Evolutionary conservation across 306 rosid genomes (phyloP).

Genomic region (Senna tora): DNA sequence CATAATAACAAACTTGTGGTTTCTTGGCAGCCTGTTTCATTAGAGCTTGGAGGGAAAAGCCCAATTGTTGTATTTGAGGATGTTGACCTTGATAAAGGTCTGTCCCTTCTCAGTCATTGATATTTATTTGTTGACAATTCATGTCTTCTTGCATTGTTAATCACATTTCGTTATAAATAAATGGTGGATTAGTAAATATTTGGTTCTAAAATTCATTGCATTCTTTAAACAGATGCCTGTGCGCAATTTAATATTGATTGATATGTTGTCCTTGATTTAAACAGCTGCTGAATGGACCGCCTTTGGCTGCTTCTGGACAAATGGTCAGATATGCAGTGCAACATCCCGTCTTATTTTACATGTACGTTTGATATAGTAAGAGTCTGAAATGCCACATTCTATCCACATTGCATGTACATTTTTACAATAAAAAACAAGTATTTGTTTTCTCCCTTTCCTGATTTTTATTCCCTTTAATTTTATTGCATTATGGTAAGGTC

Average conservation of each 20-base stretch:
- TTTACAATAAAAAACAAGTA: slow-evolving; percentile 15
- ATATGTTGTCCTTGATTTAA: slow-evolving; percentile 43
- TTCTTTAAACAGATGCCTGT: slow-evolving; percentile 3
- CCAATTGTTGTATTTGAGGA: slow-evolving; percentile 91
- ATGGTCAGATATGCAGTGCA: slow-evolving; percentile 99
- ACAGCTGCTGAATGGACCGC: slow-evolving; percentile 96
- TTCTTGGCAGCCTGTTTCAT: slow-evolving; percentile 83
- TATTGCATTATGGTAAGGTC: slow-evolving; percentile 16
- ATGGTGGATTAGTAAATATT: slow-evolving; percentile 17
- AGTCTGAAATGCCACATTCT: slow-evolving; percentile 26
- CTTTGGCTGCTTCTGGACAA: slow-evolving; percentile 97
- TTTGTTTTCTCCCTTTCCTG: not conserved
- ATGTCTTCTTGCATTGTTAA: slow-evolving; percentile 14
- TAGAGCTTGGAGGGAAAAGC: slow-evolving; percentile 98
- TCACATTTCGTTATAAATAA: slow-evolving; percentile 9
- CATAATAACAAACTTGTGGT: slow-evolving; percentile 31
- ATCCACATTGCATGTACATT: slow-evolving; percentile 8
- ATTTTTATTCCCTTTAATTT: not conserved
- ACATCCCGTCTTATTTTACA: slow-evolving; percentile 94
- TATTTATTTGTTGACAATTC: slow-evolving; percentile 22
- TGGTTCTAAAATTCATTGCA: slow-evolving; percentile 18
- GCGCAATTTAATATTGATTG: slow-evolving; percentile 21
- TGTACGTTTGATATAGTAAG: slow-evolving; percentile 52
- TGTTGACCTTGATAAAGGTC: slow-evolving; percentile 94
- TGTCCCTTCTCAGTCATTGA: slow-evolving; percentile 43